Base-by-base conservation (phyloP, 331 rosid genomes). In the Stylosanthes scabra region DNA sequence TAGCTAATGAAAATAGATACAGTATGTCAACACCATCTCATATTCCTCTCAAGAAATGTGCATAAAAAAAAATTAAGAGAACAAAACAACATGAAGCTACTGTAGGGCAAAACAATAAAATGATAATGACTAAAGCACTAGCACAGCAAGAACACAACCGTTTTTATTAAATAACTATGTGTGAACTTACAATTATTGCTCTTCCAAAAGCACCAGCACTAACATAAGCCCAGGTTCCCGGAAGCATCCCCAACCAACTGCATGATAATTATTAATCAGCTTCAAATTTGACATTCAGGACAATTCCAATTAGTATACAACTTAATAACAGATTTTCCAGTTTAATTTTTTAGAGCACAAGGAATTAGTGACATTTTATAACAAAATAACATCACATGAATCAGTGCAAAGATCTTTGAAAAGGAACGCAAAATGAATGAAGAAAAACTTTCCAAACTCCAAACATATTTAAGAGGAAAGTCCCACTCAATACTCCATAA, bases 171-270 rank as follows among this genome's bases (percentile, higher is more conserved):
- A 52, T 52, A 63, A 75, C 25, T 1, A 72, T 58, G 45, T 39
- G 69, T 28, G 74, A 81, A 93, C 99, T 91, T 81, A 94, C 97
- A 75, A 94, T 85, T 67, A 94, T 85, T 28, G 97, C 99, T 73
- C 99, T 87, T 78, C 99, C 99, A 81, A 94, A 91, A 71, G 99
- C 99, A 66, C 99, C 99, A 9, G 99, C 99, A 80, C 99, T 91
- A 76, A 94, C 99, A 16, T 94, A 94, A 71, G 99, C 99, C 99
- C 99, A 94, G 68, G 99, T 78, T 80, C 99, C 99, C 12, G 99
- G 99, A 84, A 94, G 99, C 99, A 94, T 94, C 75, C 99, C 99
- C 72, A 94, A 59, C 99, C 99, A 94, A 84, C 99, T 94, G 95
- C 84, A 70, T 46, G 50, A 25, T 42, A 68, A 80, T 66, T 2